Percentiles rank a stretch among this genome's conserved stretches.
phyloP scores from a whole-genome alignment of 176 grass and related monocot species.

The Lolium perenne region DNA sequence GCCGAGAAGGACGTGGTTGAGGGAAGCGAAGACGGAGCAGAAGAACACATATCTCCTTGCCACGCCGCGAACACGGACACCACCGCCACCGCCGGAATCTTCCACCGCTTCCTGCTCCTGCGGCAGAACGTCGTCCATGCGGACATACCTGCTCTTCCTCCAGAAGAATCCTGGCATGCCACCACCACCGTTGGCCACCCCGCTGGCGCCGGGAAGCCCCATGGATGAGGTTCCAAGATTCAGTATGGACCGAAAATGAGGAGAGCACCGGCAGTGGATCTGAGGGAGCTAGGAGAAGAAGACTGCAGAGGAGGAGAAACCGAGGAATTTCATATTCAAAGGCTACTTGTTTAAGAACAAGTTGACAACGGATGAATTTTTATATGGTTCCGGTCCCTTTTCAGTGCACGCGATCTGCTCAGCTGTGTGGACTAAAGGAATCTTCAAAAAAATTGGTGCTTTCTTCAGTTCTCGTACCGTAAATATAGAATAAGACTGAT shows the following conservation, averaged over 20 bases:
- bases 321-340: constrained; percentile 2
- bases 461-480: too few species aligned
- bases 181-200: neutral
- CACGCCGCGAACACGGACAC: constrained; percentile 23
- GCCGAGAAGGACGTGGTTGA: constrained; percentile 86
- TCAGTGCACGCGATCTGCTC: neutral
- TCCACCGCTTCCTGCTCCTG: constrained; percentile 30
- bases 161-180: neutral
- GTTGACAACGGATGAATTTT: neutral
- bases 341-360: neutral
- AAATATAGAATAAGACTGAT: neutral
- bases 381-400: neutral
- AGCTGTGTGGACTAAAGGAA: neutral
- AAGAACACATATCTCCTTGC: constrained; percentile 68
- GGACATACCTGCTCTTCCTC: constrained; percentile 48
- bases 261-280: constrained; percentile 21
- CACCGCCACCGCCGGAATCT: neutral
- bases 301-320: neutral
- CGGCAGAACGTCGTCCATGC: constrained; percentile 58
- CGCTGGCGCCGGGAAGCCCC: constrained; percentile 28
- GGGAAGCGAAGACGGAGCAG: constrained; percentile 85
- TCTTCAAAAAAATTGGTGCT: neutral
- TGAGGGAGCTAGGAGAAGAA: neutral
- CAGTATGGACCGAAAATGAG: neutral
- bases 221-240: constrained; percentile 9